Evolutionary conservation across 257 asterid genomes (phyloP), one percentile per base, ranked within the genome.

Genomic region (Eustoma russellianum): DNA sequence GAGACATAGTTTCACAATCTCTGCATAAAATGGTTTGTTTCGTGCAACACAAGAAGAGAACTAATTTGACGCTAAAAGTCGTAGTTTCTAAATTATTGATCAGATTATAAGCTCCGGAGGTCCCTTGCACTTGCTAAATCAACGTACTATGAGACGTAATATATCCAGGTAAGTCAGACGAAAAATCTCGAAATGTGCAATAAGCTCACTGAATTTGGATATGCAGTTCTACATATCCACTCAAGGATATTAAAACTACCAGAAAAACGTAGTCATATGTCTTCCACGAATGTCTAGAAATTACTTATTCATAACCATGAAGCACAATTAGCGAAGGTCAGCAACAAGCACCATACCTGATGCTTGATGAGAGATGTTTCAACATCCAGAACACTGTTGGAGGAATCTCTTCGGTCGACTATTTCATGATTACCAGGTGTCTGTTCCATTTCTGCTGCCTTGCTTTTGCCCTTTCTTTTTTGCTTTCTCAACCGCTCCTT

Each of bases 391-490:
- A 70, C 70, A 56, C 72, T 74, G 64, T 74, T 81, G 33, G 5
- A 46, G 9, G 66, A 67, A 48, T 61, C 77, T 12, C 61, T 55
- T 46, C 70, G 83, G 60, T 67, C 69, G 62, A 53, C 66, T 43
- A 56, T 58, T 57, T 72, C 75, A 67, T 60, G 38, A 53, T 65
- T 69, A 67, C 59, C 55, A 45, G 74, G 57, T 38, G 46, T 67
- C 69, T 70, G 82, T 56, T 75, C 94, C 68, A 61, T 65, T 30
- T 59, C 80, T 12, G 48, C 62, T 34, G 59, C 74, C 70, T 74
- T 82, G 50, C 80, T 81, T 66, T 83, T 85, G 74, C 52, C 76
- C 77, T 81, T 92, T 67, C 80, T 79, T 63, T 77, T 77, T 72
- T 85, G 86, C 75, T 81, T 88, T 69, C 66, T 79, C 3, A 83